A percentile compares a stretch with the other conserved stretches of the same genome.
Conservation (phyloP, 1,139 yeast species). For the Hyphopichia burtonii region DNA sequence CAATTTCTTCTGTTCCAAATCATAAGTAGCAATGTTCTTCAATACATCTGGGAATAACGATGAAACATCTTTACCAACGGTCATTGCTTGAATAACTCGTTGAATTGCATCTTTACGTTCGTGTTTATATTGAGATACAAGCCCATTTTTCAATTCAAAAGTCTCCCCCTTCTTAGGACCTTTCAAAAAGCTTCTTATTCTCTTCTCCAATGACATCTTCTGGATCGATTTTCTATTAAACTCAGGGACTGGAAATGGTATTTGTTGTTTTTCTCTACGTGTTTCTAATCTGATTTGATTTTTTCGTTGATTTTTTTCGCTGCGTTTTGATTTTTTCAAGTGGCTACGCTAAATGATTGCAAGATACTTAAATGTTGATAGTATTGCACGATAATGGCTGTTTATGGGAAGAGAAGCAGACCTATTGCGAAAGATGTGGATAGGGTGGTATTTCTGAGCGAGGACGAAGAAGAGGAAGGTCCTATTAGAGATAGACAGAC, state of each 20-base stretch:
- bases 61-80: conserved; percentile 97
- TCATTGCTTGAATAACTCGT: conserved; percentile 97
- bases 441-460: conserved; percentile 6
- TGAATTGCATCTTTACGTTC: conserved; percentile 97
- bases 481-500: background rate
- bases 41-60: conserved; percentile 93
- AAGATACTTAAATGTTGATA: too few species aligned
- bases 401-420: conserved; percentile 5
- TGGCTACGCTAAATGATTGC: background rate
- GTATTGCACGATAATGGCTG: conserved; percentile 7
- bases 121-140: conserved; percentile 91
- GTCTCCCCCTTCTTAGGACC: conserved; percentile 70
- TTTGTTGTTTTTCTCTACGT: background rate
- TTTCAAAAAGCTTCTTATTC: conserved; percentile 42
- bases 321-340: background rate
- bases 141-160: conserved; percentile 81
- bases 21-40: conserved; percentile 96
- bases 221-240: too few species aligned
- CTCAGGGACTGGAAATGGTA: background rate
- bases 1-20: conserved; percentile 92
- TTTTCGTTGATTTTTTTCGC: conserved; percentile 1
- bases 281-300: background rate
- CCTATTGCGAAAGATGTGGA: background rate
- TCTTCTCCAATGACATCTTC: conserved; percentile 48
- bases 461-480: conserved; percentile 6